A percentile compares a stretch with the other conserved stretches of the same genome.
Conservation (phyloP, 306 rosid species). For the Fagus sylvatica region DNA sequence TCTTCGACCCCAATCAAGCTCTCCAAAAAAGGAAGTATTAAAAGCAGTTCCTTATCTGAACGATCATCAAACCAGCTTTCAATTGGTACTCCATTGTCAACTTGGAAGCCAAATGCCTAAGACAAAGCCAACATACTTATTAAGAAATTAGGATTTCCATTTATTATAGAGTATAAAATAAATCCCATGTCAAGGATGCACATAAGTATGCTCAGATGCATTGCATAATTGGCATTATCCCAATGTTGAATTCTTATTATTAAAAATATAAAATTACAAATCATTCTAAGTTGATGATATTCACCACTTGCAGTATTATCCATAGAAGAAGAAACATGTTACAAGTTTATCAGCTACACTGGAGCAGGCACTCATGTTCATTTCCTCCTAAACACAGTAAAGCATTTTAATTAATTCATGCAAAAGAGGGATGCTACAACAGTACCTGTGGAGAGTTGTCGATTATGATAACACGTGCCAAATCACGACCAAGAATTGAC, state of each 20-base stretch:
- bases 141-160: constrained; percentile 1
- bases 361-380: not conserved
- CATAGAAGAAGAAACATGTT: not conserved
- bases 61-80: constrained; percentile 99
- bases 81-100: constrained; percentile 97
- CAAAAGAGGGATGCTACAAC: not conserved
- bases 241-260: too few species aligned
- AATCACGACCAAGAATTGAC: constrained; percentile 95
- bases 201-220: not conserved
- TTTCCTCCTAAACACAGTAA: not conserved
- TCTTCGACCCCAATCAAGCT: constrained; percentile 89
- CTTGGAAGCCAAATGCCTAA: constrained; percentile 99
- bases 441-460: constrained; percentile 98
- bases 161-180: not conserved
- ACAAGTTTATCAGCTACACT: constrained; percentile 1
- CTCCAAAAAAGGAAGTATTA: constrained; percentile 86
- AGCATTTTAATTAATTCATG: not conserved
- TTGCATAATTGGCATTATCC: not conserved
- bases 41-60: constrained; percentile 72
- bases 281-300: constrained; percentile 6
- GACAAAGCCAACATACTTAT: constrained; percentile 18
- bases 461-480: constrained; percentile 74
- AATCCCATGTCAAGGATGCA: not conserved
- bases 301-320: not conserved
- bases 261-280: not conserved